These are phyloP conservation scores for Stachybotrys chartarum DNA, from an alignment of 2,329 filamentous ascomycete species.

Conservation along the genomic window DNA sequence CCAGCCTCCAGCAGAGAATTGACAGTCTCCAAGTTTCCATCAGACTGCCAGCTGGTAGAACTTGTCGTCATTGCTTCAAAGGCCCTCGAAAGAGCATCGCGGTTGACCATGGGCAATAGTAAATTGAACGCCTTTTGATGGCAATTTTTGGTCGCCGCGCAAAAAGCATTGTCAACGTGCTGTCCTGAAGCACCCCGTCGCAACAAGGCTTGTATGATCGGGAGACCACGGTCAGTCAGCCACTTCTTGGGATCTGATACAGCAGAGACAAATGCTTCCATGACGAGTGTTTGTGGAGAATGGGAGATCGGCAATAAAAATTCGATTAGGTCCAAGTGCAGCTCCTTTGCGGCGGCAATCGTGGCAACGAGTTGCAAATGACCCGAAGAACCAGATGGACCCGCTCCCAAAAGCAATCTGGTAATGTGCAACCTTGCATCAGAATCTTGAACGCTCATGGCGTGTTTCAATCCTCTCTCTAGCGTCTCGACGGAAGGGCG, in stretches of 20 bases:
- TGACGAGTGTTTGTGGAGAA: conserved; percentile 1
- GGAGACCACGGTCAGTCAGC: conserved; percentile 3
- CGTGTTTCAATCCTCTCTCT: not conserved
- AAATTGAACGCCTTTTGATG: conserved; percentile 2
- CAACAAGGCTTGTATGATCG: conserved; percentile 1
- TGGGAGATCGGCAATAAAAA: not conserved
- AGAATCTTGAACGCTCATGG: not conserved
- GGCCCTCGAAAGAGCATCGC: not conserved
- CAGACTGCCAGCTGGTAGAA: conserved; percentile 1
- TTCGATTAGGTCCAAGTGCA: not conserved
- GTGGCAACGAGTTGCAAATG: not conserved
- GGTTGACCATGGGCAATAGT: not conserved
- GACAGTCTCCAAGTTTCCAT: conserved; percentile 1
- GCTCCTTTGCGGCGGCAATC: not conserved
- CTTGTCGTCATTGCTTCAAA: not conserved
- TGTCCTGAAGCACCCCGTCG: conserved; percentile 1
- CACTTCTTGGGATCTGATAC: not conserved
- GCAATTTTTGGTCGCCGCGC: not conserved
- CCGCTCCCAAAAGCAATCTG: not conserved
- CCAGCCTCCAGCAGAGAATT: not conserved
- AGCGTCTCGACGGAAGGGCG: not conserved
- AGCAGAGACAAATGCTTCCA: not conserved
- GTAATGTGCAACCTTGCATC: not conserved
- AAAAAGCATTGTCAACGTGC: conserved; percentile 4
- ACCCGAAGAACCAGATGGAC: not conserved